phyloP scores from a whole-genome alignment of 139 green algal genomes.

The Asterochloris sp. region DNA sequence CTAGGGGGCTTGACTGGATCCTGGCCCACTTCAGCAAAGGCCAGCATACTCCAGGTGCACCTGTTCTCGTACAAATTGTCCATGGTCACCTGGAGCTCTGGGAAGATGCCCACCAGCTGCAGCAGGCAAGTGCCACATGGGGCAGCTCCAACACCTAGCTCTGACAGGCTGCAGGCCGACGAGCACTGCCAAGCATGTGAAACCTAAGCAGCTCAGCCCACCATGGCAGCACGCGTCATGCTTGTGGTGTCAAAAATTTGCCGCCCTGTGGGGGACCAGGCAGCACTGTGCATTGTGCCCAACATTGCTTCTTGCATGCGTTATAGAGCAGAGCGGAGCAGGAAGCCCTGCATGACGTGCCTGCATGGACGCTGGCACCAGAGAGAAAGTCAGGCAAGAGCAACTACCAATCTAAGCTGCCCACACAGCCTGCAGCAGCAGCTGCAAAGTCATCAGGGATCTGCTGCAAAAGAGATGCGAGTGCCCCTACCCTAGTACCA shows the following conservation, averaged over 20 bases:
- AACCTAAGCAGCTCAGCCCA: too few species aligned
- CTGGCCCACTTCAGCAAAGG: too few species aligned
- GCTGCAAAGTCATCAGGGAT: not conserved
- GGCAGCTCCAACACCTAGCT: too few species aligned
- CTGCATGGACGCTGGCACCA: not conserved
- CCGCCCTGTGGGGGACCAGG: too few species aligned
- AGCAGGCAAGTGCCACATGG: not conserved
- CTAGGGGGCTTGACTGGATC: too few species aligned
- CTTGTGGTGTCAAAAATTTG: too few species aligned
- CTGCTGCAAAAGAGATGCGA: not conserved
- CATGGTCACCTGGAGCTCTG: constrained; percentile 29
- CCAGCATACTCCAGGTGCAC: constrained; percentile 24
- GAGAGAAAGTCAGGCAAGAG: not conserved
- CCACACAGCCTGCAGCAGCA: not conserved
- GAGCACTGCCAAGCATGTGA: not conserved
- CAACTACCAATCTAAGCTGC: not conserved
- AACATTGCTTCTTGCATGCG: too few species aligned
- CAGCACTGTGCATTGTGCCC: too few species aligned
- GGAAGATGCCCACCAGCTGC: constrained; percentile 49
- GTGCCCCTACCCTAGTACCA: not conserved
- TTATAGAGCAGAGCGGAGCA: too few species aligned
- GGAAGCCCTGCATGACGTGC: not conserved
- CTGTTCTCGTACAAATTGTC: constrained; percentile 36
- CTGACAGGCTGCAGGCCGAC: too few species aligned
- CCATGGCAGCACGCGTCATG: not conserved